Conservation (phyloP, 768 basidiomycete species). For the Hypsizygus marmoreus region DNA sequence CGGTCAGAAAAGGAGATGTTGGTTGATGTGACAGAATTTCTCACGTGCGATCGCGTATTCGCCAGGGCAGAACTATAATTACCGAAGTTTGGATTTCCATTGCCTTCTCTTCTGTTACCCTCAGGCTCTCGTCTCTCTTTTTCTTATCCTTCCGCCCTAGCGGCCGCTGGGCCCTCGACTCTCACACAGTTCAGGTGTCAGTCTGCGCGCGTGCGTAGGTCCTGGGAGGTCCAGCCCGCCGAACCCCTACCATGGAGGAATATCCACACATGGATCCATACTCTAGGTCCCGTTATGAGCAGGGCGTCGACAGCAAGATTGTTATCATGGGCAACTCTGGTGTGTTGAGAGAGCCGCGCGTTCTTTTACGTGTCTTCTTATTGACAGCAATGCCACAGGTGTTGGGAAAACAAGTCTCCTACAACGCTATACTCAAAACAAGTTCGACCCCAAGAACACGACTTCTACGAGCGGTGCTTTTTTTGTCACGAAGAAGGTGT, state of each 20-base stretch:
- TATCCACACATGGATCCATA: slow-evolving; percentile 67
- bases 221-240: slow-evolving; percentile 19
- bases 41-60: slow-evolving; percentile 34
- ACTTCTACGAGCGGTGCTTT: slow-evolving; percentile 92
- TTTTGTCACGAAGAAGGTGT: slow-evolving; percentile 92
- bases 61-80: slow-evolving; percentile 26
- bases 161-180: slow-evolving; percentile 42
- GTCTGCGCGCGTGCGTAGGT: slow-evolving; percentile 19
- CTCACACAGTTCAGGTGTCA: slow-evolving; percentile 13
- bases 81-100: slow-evolving; percentile 30
- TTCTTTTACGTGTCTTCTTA: slow-evolving; percentile 8
- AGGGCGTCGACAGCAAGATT: slow-evolving; percentile 91
- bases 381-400: slow-evolving; percentile 43
- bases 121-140: slow-evolving; percentile 27
- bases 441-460: slow-evolving; percentile 85
- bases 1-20: slow-evolving; percentile 12
- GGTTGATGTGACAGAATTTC: slow-evolving; percentile 22
- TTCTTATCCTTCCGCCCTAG: slow-evolving; percentile 44
- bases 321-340: slow-evolving; percentile 88
- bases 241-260: slow-evolving; percentile 49
- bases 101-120: slow-evolving; percentile 31
- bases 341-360: slow-evolving; percentile 21
- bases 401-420: slow-evolving; percentile 93
- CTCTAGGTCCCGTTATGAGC: slow-evolving; percentile 69
- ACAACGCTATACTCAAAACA: slow-evolving; percentile 88